A percentile compares a stretch with the other conserved stretches of the same genome.
These are phyloP conservation scores for Suillus occidentalis DNA, from an alignment of 768 basidiomycete species.

Conservation along the genomic window DNA sequence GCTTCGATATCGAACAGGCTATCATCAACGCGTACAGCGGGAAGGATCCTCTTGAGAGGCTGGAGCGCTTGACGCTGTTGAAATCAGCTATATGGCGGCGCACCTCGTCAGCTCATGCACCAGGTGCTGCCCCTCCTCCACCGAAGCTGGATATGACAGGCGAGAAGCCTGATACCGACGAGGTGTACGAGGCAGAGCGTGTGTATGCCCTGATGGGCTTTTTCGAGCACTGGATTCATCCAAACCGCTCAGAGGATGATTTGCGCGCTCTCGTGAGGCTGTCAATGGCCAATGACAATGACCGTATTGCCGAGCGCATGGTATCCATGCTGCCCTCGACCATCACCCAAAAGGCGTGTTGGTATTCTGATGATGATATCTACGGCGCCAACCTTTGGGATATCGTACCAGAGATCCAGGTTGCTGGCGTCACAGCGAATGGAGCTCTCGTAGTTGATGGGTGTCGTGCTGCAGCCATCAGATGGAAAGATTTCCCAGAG, in stretches of 20 bases:
- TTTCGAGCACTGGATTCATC: conserved; percentile 22
- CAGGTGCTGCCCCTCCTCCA: background rate
- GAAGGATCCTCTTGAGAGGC: conserved; percentile 13
- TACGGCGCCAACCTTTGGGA: conserved; percentile 21
- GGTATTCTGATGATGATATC: conserved; percentile 21
- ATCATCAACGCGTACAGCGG: conserved; percentile 14
- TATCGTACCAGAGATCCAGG: conserved; percentile 18
- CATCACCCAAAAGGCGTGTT: conserved; percentile 9
- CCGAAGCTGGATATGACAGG: background rate
- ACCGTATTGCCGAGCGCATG: conserved; percentile 24
- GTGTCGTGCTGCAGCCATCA: conserved; percentile 17
- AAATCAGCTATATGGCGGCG: conserved; percentile 22
- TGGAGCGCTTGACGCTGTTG: conserved; percentile 17
- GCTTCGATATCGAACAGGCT: conserved; percentile 10
- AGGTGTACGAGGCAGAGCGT: conserved; percentile 17
- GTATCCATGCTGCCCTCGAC: conserved; percentile 18
- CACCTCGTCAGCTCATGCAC: conserved; percentile 11
- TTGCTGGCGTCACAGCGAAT: conserved; percentile 16
- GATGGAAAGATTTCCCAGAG: conserved; percentile 22
- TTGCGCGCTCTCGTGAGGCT: conserved; percentile 18
- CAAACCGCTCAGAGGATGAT: conserved; percentile 14
- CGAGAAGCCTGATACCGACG: background rate
- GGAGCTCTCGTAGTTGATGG: conserved; percentile 22
- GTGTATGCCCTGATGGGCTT: conserved; percentile 25
- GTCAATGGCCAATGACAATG: conserved; percentile 25